A percentile compares a stretch with the other conserved stretches of the same genome.
phyloP scores from a whole-genome alignment of 2,329 filamentous ascomycete species.

The Colletotrichum salicis region DNA sequence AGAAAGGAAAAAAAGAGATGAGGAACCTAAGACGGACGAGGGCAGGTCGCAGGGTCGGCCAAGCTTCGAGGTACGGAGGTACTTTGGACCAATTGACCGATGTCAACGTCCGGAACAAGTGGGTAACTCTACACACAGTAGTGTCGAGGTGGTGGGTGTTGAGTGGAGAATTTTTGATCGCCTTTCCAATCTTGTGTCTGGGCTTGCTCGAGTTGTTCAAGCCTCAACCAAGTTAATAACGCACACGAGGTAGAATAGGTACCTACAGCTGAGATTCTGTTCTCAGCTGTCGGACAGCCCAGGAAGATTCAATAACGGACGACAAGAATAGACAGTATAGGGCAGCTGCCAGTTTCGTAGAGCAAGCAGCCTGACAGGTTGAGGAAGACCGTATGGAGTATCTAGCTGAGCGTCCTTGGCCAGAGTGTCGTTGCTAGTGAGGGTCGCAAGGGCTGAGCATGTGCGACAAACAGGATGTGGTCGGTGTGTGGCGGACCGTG shows the following conservation, averaged over 20 bases:
- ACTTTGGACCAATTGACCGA: constrained; percentile 13
- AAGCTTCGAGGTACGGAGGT: constrained; percentile 10
- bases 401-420: not conserved
- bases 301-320: not conserved
- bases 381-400: too few species aligned
- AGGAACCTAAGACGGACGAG: not conserved
- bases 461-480: not conserved
- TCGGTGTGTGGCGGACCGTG: constrained; percentile 12
- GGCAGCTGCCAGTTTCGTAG: too few species aligned
- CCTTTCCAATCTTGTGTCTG: constrained; percentile 9
- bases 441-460: not conserved
- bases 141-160: constrained; percentile 19
- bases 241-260: not conserved
- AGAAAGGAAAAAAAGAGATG: constrained; percentile 9
- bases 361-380: too few species aligned
- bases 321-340: not conserved
- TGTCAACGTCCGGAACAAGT: constrained; percentile 28
- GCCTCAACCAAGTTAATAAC: not conserved
- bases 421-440: not conserved
- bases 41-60: not conserved
- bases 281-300: not conserved
- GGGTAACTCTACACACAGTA: constrained; percentile 17
- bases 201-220: constrained; percentile 3
- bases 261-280: not conserved
- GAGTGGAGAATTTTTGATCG: constrained; percentile 11